These are phyloP conservation scores for Brassica balearica DNA, from an alignment of 441 rosid genomes.

Conservation along the genomic window DNA sequence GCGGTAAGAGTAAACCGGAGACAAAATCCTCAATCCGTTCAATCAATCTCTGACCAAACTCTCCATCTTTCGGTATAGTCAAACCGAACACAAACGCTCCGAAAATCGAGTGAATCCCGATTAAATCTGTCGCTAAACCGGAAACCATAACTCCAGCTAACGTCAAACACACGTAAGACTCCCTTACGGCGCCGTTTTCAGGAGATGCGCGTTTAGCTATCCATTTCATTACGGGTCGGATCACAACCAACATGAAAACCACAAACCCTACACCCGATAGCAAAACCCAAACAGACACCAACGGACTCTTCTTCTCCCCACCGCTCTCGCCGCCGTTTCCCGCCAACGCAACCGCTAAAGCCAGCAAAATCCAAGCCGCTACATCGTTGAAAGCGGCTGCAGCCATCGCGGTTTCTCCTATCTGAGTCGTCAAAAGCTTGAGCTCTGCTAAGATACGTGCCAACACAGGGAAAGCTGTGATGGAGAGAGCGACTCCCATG, in stretches of 20 bases:
- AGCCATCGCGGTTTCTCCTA: constrained; percentile 76
- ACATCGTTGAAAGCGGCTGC: constrained; percentile 75
- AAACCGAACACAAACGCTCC: constrained; percentile 78
- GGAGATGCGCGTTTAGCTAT: constrained; percentile 56
- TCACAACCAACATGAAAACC: constrained; percentile 55
- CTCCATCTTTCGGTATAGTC: constrained; percentile 71
- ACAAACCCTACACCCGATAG: constrained; percentile 64
- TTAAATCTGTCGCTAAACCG: constrained; percentile 68
- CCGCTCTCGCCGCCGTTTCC: constrained; percentile 52
- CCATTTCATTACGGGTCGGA: constrained; percentile 68
- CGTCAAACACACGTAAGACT: constrained; percentile 66
- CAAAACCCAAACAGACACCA: constrained; percentile 70
- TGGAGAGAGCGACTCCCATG: constrained; percentile 71
- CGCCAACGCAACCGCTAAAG: constrained; percentile 63
- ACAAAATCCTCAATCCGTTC: constrained; percentile 74
- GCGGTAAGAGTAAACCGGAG: constrained; percentile 68
- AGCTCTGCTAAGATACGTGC: constrained; percentile 75
- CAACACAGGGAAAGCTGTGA: constrained; percentile 72
- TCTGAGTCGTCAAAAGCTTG: constrained; percentile 58
- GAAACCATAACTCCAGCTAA: constrained; percentile 74
- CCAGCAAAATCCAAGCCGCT: constrained; percentile 68
- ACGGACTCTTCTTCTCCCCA: constrained; percentile 49
- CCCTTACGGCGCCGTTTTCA: constrained; percentile 54
- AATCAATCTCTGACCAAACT: constrained; percentile 57
- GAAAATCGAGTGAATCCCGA: constrained; percentile 78